Base-by-base conservation (phyloP, 768 basidiomycete species). In the Lentinus tigrinus region DNA sequence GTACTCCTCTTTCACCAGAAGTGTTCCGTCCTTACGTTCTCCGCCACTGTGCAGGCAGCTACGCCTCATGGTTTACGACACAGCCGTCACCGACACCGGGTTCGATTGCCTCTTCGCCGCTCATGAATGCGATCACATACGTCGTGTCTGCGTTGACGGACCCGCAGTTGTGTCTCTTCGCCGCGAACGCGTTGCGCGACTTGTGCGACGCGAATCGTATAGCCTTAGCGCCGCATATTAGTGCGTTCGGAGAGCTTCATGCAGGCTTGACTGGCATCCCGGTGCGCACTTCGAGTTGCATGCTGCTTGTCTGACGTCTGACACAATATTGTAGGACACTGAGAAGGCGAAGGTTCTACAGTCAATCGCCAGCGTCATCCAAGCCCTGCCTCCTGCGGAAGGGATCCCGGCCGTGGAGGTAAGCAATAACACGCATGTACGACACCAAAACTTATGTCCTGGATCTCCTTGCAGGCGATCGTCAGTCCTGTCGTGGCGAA, bases 281-380 rank as follows among this genome's bases (percentile, higher is more conserved):
- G 4, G 93, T 93, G 63, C 57, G 86, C 74, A 3, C 40, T 37
- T 38, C 5, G n/a, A 31, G 9, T 10, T n/a, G 50, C 34, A 23
- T n/a, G 2, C 21, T 26, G 1, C 24, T 47, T 23, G 16, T 11
- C 1, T 10, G 19, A 36, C 11, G 10, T 34, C 8, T 3, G 10
- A 13, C 50, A 28, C 24, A 34, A 27, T 59, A 23, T 48, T 24
- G 68, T 63, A 91, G 87, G 90, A 92, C 64, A 84, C 87, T 21
- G 94, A 96, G 72, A 91, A 90, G 73, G 83, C 85, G 63, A 97
- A 95, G 72, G 91, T 97, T 1, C 75, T 97, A 44, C 91, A 97
- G 69, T 92, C 90, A 0, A 95, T 98, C 51, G 86, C 93, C 1
- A 96, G 94, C 61, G 93, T 98, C 3, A 90, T 97, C 31, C 92